Conservation (phyloP, 2,329 filamentous ascomycete species). For the Venturia pyrina region DNA sequence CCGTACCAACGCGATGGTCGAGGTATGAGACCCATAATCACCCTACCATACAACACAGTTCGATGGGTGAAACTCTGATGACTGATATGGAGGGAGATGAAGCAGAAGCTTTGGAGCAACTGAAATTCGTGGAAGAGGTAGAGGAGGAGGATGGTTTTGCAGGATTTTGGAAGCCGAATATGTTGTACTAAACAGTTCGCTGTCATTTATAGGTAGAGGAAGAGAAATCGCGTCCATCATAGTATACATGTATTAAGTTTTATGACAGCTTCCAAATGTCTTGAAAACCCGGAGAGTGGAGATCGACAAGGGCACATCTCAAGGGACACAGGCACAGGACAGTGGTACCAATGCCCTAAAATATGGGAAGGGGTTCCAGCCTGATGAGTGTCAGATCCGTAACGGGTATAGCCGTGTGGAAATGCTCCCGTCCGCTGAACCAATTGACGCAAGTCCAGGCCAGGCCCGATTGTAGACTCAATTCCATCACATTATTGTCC, state of each 20-base stretch:
- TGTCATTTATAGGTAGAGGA: neutral
- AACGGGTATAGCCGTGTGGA: neutral
- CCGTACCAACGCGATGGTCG: neutral
- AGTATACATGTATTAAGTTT: neutral
- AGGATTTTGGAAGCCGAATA: slow-evolving; percentile 13
- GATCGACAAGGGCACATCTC: neutral
- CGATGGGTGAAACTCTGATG: neutral
- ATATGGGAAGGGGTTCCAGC: neutral
- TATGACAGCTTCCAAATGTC: too few species aligned
- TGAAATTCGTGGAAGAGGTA: neutral
- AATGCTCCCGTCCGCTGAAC: neutral
- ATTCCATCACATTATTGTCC: neutral
- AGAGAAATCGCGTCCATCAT: neutral
- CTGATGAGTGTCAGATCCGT: neutral
- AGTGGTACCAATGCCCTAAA: too few species aligned
- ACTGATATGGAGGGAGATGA: neutral
- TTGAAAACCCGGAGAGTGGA: neutral
- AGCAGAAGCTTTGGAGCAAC: neutral
- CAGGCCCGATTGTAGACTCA: neutral
- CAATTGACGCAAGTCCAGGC: too few species aligned
- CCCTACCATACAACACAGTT: neutral
- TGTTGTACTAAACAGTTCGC: slow-evolving; percentile 9
- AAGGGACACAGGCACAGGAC: too few species aligned
- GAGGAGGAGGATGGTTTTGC: slow-evolving; percentile 1
- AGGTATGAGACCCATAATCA: neutral